Evolutionary conservation across 2,329 filamentous ascomycete genomes (phyloP), one percentile per base, ranked within the genome.

Genomic region (Ustilaginoidea virens): DNA sequence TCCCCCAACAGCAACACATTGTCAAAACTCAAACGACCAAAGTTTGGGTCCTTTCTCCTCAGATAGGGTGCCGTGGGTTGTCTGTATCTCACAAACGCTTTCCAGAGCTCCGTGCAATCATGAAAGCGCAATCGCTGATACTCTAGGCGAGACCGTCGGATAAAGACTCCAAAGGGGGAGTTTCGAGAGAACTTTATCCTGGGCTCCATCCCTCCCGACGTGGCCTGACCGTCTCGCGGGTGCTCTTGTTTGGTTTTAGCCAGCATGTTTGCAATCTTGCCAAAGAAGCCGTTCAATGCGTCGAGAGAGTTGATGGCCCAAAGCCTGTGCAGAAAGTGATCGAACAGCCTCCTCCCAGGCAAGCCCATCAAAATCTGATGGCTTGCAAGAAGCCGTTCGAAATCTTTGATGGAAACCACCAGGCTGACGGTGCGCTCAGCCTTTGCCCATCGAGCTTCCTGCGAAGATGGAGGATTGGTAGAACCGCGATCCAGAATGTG

Each of bases 221-320:
- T 45, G 38, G 34, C 60, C 47, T 74, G 69, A 7, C 60, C 58
- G 29, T 73, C 60, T 27, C 56, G 56, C 22, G 69, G 63, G 31
- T 65, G 55, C 37, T 79, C 69, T 18, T 75, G 70, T 38, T 67
- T 69, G 11, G 68, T 65, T 44, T 69, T 76, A 31, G 61, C 62
- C 27, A 90, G 52, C 18, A 81, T 53, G 15, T 53, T 51, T 4
- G 59, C 53, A 11, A 79, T 61, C 14, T 58, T 57, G 17, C 67
- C 64, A 45, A 92, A 81, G 49, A 92, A 87, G 2, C 62, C 60
- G 44, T 86, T 73, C n/a, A 96, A 56, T 0, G 74, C 70, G 53
- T 96, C 72, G 8, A 92, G 66, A 13, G 79, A 87, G 45, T 86
- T 74, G 39, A 96, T 71, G 11, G 66, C 64, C 87, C 90, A 96